Conservation (phyloP, 768 basidiomycete species). For the Suillus subalutaceus region DNA sequence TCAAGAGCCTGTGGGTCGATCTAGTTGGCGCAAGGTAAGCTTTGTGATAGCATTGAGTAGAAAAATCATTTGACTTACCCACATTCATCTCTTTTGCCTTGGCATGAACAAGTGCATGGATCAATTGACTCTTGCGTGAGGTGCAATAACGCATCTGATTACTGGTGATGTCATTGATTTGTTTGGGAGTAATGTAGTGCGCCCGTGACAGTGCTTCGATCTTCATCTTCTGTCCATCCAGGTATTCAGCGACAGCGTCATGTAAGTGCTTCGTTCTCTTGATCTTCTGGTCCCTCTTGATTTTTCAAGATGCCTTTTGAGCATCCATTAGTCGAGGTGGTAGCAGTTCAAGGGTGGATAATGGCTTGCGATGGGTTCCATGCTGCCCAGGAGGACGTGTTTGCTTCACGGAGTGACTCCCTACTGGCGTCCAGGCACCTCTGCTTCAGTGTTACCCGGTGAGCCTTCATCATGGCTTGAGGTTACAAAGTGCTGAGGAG, state of each 20-base stretch:
- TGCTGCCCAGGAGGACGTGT: neutral
- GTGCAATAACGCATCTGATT: neutral
- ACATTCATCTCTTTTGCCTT: slow-evolving; percentile 12
- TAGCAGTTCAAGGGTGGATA: too few species aligned
- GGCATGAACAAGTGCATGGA: neutral
- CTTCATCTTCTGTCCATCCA: neutral
- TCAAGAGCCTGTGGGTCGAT: slow-evolving; percentile 1
- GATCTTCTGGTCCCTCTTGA: neutral
- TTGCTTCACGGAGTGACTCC: neutral
- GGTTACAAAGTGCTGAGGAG: too few species aligned
- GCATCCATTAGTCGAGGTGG: too few species aligned
- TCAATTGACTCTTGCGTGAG: neutral
- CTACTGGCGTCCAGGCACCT: too few species aligned
- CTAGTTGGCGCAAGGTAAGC: neutral
- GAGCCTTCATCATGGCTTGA: too few species aligned
- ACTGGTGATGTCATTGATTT: neutral
- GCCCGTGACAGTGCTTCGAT: neutral
- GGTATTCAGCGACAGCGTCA: neutral
- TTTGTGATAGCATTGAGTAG: neutral
- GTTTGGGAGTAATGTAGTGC: neutral
- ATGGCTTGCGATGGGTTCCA: neutral
- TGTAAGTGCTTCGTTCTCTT: neutral
- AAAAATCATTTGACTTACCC: neutral
- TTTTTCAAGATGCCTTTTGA: neutral
- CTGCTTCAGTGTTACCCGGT: too few species aligned